A percentile compares a stretch with the other conserved stretches of the same genome.
Conservation (phyloP, 208 protist genomes). For the Leishmania gerbilli region DNA sequence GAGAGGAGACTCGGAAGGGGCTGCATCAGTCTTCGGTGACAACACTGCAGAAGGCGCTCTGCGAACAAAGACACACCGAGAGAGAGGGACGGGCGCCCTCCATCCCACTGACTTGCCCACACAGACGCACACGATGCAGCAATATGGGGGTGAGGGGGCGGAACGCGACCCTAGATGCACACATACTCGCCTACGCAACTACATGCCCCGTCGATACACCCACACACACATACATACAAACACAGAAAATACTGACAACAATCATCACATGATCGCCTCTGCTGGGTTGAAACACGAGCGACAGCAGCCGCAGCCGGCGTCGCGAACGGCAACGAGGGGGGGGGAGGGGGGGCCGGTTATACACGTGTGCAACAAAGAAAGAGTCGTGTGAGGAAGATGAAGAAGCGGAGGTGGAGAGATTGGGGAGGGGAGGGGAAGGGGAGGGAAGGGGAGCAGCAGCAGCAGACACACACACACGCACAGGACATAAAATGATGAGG, state of each 20-base stretch:
- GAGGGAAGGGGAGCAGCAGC: neutral
- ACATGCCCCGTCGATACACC: neutral
- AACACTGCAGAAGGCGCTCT: no score
- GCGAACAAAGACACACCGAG: neutral
- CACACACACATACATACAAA: slow-evolving; percentile 2
- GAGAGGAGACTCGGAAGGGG: no score
- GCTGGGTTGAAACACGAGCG: no score
- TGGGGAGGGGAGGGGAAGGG: slow-evolving; percentile 11
- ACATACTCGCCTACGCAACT: neutral
- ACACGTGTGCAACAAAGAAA: neutral
- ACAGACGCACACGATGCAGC: neutral
- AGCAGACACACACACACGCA: neutral
- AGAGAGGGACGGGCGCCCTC: neutral
- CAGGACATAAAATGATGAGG: neutral
- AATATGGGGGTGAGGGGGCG: neutral
- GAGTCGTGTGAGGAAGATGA: neutral
- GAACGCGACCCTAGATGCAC: neutral
- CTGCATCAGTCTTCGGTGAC: no score
- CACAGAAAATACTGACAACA: neutral
- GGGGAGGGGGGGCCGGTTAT: no score
- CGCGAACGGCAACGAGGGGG: neutral
- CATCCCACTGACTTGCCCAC: neutral
- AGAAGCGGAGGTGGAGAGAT: neutral
- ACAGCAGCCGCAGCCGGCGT: no score
- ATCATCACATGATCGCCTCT: neutral